These are phyloP conservation scores for Eucommia ulmoides DNA, from an alignment of 257 asterid genomes.

Conservation along the genomic window DNA sequence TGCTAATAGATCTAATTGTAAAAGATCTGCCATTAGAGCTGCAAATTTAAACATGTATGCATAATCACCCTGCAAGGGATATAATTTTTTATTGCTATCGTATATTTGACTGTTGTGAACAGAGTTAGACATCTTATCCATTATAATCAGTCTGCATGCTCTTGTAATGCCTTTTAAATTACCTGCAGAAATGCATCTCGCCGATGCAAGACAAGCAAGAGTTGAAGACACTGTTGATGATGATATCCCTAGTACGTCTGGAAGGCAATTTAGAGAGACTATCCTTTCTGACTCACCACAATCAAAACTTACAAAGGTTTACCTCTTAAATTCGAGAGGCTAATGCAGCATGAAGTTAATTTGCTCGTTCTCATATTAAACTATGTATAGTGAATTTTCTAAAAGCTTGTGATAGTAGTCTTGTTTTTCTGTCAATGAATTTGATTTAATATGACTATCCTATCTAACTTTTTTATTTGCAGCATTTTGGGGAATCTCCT, in stretches of 20 bases:
- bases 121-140: too few species aligned
- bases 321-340: not conserved
- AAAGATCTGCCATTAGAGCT: not conserved
- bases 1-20: slow-evolving; percentile 1
- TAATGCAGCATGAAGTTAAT: not conserved
- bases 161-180: slow-evolving; percentile 13
- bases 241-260: slow-evolving; percentile 79
- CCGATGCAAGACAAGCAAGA: slow-evolving; percentile 63
- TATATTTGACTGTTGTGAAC: too few species aligned
- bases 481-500: slow-evolving; percentile 97
- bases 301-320: slow-evolving; percentile 39
- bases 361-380: not conserved
- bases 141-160: not conserved
- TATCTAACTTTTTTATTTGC: slow-evolving; percentile 26
- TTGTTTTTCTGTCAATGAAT: not conserved
- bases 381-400: not conserved
- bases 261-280: slow-evolving; percentile 42
- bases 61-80: not conserved
- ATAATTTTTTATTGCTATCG: too few species aligned
- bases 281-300: slow-evolving; percentile 34
- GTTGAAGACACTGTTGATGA: slow-evolving; percentile 52
- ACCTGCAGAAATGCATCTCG: slow-evolving; percentile 68
- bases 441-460: not conserved
- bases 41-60: not conserved
- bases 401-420: not conserved